These are phyloP conservation scores for bread wheat (Triticum aestivum) DNA, from an alignment of 176 grass and related monocot species.

Conservation along the genomic window IWGSC_CS_RefSeq_v2.1 NC_057794.1:400345841-400346340, in stretches of 20 bases:
- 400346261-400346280: neutral
- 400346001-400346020: neutral
- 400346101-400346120: neutral
- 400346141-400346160: neutral
- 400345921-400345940: neutral
- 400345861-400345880: neutral
- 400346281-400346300: neutral
- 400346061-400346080: neutral
- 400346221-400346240: neutral
- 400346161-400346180: neutral
- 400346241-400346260: neutral
- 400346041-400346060: neutral
- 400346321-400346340: conserved; percentile 64
- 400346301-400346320: neutral
- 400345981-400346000: neutral
- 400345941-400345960: neutral
- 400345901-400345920: neutral
- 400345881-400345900: neutral
- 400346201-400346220: neutral
- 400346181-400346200: neutral
- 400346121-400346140: neutral
- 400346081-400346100: neutral
- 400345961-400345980: neutral
- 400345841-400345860: neutral
- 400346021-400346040: neutral